Evolutionary conservation across 176 grass and related monocot genomes (phyloP).

Genomic region (Cenchrus purpureus): DNA sequence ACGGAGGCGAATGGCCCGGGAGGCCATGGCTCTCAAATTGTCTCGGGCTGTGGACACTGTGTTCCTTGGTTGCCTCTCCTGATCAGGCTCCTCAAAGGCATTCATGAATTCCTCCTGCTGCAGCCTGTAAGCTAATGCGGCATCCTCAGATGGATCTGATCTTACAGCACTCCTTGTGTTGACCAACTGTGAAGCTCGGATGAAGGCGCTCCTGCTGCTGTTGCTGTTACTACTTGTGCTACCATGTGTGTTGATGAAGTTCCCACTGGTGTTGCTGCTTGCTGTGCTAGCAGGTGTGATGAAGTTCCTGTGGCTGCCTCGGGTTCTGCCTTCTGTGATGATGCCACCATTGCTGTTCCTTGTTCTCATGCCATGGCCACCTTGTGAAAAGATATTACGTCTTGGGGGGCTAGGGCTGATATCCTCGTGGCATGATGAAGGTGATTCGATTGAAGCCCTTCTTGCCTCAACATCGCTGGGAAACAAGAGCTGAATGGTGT

Average conservation of each 20-base stretch:
- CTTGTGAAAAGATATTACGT: slow-evolving; percentile 28
- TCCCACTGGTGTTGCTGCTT: slow-evolving; percentile 33
- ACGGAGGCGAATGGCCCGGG: slow-evolving; percentile 55
- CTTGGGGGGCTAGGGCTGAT: slow-evolving; percentile 6
- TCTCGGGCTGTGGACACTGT: slow-evolving; percentile 53
- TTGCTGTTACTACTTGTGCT: slow-evolving; percentile 26
- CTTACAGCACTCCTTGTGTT: slow-evolving; percentile 11
- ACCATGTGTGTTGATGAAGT: slow-evolving; percentile 14
- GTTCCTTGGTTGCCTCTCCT: slow-evolving; percentile 41
- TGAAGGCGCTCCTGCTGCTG: slow-evolving; percentile 42
- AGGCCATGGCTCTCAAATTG: slow-evolving; percentile 75
- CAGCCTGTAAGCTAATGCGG: slow-evolving; percentile 72
- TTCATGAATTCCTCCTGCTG: slow-evolving; percentile 87
- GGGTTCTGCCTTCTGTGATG: slow-evolving; percentile 36
- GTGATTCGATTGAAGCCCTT: slow-evolving; percentile 37
- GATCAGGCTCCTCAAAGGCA: slow-evolving; percentile 50
- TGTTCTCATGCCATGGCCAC: slow-evolving; percentile 33
- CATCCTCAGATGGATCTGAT: slow-evolving; percentile 65
- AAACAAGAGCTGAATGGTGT: slow-evolving; percentile 92
- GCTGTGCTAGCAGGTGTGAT: slow-evolving; percentile 27
- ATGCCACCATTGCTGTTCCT: slow-evolving; percentile 5
- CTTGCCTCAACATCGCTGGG: slow-evolving; percentile 65
- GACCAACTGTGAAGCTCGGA: slow-evolving; percentile 51
- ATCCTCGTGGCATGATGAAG: slow-evolving; percentile 13
- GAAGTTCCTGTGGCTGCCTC: slow-evolving; percentile 42